Evolutionary conservation across 2,329 filamentous ascomycete genomes (phyloP).

Genomic region (Pestalotiopsis sp.): DNA sequence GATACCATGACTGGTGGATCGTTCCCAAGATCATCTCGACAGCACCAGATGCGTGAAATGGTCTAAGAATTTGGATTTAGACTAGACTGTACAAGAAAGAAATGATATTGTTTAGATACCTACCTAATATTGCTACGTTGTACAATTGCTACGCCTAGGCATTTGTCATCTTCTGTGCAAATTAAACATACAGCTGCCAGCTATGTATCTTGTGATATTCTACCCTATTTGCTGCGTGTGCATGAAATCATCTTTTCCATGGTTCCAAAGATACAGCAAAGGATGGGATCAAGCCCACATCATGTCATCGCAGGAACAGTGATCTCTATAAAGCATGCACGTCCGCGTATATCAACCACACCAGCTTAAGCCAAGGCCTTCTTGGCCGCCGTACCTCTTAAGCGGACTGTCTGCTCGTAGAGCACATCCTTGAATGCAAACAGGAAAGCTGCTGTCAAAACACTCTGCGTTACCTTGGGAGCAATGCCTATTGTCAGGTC

Average conservation of each 20-base stretch:
- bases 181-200: neutral
- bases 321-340: neutral
- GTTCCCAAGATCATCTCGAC: constrained; percentile 52
- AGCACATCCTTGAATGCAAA: constrained; percentile 98
- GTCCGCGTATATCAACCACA: neutral
- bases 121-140: neutral
- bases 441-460: constrained; percentile 91
- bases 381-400: constrained; percentile 48
- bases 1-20: constrained; percentile 69
- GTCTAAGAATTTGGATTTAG: neutral
- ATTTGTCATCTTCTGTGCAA: neutral
- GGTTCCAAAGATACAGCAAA: neutral
- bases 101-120: neutral
- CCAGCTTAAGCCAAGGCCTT: neutral
- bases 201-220: neutral
- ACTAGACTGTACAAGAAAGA: constrained; percentile 12
- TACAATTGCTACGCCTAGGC: neutral
- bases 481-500: constrained; percentile 70
- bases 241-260: neutral
- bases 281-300: neutral
- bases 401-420: constrained; percentile 78
- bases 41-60: neutral
- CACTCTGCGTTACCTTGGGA: constrained; percentile 95
- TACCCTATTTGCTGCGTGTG: neutral
- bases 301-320: neutral